Percentiles rank a stretch among this genome's conserved stretches.
These are phyloP conservation scores for Pseudovirgaria hyperparasitica DNA, from an alignment of 2,329 filamentous ascomycete species.

Conservation along the genomic window DNA sequence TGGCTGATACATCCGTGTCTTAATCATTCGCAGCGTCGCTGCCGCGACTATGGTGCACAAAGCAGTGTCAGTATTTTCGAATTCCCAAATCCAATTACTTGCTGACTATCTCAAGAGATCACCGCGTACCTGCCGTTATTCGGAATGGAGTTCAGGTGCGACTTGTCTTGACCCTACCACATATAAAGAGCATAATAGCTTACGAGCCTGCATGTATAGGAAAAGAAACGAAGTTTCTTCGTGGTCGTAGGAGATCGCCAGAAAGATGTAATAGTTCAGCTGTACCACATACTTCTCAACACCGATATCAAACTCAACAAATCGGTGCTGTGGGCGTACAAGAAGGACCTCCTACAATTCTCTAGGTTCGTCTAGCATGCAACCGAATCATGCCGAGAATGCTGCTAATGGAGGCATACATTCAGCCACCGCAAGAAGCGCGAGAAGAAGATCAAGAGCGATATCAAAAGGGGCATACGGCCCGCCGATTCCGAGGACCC, in stretches of 20 bases:
- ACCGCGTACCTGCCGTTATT: slow-evolving; percentile 27
- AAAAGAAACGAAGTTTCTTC: slow-evolving; percentile 98
- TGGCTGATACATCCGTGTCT: too few species aligned
- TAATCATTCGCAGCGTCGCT: too few species aligned
- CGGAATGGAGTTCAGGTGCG: slow-evolving; percentile 25
- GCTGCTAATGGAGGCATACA: slow-evolving; percentile 4
- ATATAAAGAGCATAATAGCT: neutral
- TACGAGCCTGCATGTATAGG: slow-evolving; percentile 25
- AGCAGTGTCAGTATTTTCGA: too few species aligned
- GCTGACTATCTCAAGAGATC: too few species aligned
- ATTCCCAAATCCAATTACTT: too few species aligned
- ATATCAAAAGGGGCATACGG: slow-evolving; percentile 87
- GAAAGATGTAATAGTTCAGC: slow-evolving; percentile 93
- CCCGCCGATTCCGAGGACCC: slow-evolving; percentile 89
- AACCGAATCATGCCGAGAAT: neutral
- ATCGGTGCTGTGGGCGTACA: slow-evolving; percentile 95
- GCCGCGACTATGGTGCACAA: too few species aligned
- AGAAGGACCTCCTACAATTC: slow-evolving; percentile 91
- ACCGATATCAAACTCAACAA: slow-evolving; percentile 91
- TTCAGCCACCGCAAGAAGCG: slow-evolving; percentile 84
- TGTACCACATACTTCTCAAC: slow-evolving; percentile 85
- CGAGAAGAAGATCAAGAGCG: slow-evolving; percentile 95
- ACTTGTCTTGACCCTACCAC: slow-evolving; percentile 1
- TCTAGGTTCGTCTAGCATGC: slow-evolving; percentile 47
- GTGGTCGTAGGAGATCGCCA: slow-evolving; percentile 87